These are phyloP conservation scores for Sporothrix brunneoviolacea DNA, from an alignment of 2,329 filamentous ascomycete genomes.

Conservation along the genomic window DNA sequence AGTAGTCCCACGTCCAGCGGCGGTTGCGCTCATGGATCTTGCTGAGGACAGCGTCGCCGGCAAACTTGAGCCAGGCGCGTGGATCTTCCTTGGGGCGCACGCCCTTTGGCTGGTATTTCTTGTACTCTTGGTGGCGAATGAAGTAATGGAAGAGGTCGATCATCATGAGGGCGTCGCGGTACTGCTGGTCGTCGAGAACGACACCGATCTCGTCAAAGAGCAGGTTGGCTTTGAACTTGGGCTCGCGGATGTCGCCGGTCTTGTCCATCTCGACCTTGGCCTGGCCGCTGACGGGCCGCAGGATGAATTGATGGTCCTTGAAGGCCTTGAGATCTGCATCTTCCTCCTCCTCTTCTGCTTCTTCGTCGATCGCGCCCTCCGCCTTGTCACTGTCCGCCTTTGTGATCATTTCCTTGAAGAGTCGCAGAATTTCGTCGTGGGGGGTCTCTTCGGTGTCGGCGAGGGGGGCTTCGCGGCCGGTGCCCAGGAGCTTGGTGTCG, in stretches of 20 bases:
- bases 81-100: slow-evolving; percentile 81
- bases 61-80: slow-evolving; percentile 86
- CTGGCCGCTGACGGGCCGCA: slow-evolving; percentile 91
- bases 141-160: slow-evolving; percentile 98
- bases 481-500: slow-evolving; percentile 75
- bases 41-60: slow-evolving; percentile 76
- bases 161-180: slow-evolving; percentile 95
- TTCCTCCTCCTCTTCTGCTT: slow-evolving; percentile 38
- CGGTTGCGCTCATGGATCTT: slow-evolving; percentile 95
- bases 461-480: slow-evolving; percentile 65
- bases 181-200: slow-evolving; percentile 95
- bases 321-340: slow-evolving; percentile 25
- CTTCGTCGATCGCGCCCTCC: slow-evolving; percentile 34
- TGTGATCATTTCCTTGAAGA: slow-evolving; percentile 75
- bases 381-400: slow-evolving; percentile 37
- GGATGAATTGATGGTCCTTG: slow-evolving; percentile 76
- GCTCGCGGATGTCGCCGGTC: slow-evolving; percentile 67
- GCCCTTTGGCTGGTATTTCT: slow-evolving; percentile 79
- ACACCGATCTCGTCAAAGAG: slow-evolving; percentile 97
- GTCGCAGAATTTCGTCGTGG: slow-evolving; percentile 70
- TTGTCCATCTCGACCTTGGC: slow-evolving; percentile 95
- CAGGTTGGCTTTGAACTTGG: slow-evolving; percentile 84
- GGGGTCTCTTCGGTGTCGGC: slow-evolving; percentile 46
- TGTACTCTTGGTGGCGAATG: slow-evolving; percentile 94
- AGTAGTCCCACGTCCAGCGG: slow-evolving; percentile 93